These are phyloP conservation scores for Chaetomidium leptoderma DNA, from an alignment of 495 filamentous ascomycete species.

Conservation along the genomic window DNA sequence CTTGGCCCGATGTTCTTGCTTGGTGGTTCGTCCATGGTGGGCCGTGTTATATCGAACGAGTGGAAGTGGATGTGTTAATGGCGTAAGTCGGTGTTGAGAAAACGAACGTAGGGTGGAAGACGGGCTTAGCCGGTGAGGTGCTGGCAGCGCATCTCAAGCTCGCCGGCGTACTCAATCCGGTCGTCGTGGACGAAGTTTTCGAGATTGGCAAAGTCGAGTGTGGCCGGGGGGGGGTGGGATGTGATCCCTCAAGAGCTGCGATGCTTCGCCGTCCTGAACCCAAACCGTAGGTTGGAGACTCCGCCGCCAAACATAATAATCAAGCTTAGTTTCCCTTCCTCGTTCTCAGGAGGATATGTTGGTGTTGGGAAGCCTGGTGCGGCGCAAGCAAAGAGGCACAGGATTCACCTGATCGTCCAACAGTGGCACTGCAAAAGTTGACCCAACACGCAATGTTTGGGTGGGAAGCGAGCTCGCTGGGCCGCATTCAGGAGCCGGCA, in stretches of 20 bases:
- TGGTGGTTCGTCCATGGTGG: conserved; percentile 7
- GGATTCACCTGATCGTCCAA: background rate
- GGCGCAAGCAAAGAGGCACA: conserved; percentile 3
- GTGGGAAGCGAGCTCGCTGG: background rate
- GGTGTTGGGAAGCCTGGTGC: conserved; percentile 2
- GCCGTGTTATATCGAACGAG: background rate
- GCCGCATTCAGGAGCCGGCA: background rate
- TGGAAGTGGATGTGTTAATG: background rate
- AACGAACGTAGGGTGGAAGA: background rate
- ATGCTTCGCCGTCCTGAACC: background rate
- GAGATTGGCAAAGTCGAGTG: background rate
- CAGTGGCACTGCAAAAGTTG: conserved; percentile 1
- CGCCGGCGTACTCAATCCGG: background rate
- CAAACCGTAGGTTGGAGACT: background rate
- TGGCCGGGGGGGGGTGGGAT: background rate
- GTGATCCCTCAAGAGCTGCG: background rate
- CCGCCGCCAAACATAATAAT: background rate
- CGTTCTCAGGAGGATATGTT: background rate
- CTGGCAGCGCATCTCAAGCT: background rate
- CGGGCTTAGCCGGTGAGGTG: background rate
- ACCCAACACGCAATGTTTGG: background rate
- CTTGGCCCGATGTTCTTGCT: background rate
- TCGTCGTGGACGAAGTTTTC: background rate
- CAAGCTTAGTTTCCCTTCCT: background rate
- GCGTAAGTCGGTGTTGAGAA: background rate